Conservation (phyloP, 306 rosid genomes). For the Dalbergia oliveri region DNA sequence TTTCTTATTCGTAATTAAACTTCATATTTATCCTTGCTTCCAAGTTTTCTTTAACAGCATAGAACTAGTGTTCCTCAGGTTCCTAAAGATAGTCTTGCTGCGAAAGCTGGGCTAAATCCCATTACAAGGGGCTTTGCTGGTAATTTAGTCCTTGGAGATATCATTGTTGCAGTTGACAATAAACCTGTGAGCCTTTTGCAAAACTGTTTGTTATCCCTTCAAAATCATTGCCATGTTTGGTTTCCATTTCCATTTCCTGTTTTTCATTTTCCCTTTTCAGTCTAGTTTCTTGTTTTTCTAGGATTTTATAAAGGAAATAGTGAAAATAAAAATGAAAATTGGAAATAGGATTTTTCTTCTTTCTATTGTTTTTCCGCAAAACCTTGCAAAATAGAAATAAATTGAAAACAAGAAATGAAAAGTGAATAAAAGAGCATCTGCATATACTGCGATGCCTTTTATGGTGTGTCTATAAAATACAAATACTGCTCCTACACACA, state of each 20-base stretch:
- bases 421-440: no score
- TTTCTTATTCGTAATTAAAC: conserved; percentile 13
- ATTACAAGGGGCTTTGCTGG: conserved; percentile 94
- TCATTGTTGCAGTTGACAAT: conserved; percentile 80
- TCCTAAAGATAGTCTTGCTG: conserved; percentile 84
- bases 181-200: conserved; percentile 71
- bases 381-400: no score
- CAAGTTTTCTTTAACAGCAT: conserved; percentile 3
- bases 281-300: no score
- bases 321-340: no score
- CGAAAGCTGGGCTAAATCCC: conserved; percentile 82
- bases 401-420: no score
- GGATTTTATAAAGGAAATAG: no score
- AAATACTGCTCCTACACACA: background rate
- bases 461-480: no score
- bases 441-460: no score
- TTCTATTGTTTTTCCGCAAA: no score
- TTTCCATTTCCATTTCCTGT: background rate
- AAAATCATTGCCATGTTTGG: conserved; percentile 3
- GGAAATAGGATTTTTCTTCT: no score
- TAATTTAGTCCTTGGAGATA: conserved; percentile 85
- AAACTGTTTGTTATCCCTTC: conserved; percentile 37
- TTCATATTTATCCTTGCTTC: conserved; percentile 24
- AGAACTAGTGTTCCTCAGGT: conserved; percentile 59
- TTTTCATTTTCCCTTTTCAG: no score